phyloP scores from a whole-genome alignment of 345 rosid species.

The Capsella bursapastoris region DNA sequence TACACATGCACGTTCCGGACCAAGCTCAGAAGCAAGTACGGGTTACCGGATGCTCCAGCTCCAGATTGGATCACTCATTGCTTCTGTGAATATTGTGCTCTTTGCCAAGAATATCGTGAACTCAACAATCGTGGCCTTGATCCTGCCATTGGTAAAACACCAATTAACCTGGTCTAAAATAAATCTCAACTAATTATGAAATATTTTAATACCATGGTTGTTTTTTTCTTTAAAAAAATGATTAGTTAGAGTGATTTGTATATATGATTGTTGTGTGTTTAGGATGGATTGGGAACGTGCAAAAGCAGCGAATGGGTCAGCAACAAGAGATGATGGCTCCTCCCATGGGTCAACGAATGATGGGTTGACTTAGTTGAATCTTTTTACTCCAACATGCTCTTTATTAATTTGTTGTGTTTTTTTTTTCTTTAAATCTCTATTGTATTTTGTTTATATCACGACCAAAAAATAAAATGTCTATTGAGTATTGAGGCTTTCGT shows the following conservation, averaged over 20 bases:
- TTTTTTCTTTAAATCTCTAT: too few relatives aligned
- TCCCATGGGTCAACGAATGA: conserved; percentile 46
- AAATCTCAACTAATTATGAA: neutral
- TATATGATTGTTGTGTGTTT: neutral
- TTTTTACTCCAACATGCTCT: conserved; percentile 1
- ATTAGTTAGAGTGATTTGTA: neutral
- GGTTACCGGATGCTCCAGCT: conserved; percentile 58
- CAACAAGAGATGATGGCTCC: conserved; percentile 47
- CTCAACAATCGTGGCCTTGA: conserved; percentile 55
- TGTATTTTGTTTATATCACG: neutral
- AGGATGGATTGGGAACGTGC: conserved; percentile 46
- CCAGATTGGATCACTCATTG: conserved; percentile 54
- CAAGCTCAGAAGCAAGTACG: conserved; percentile 48
- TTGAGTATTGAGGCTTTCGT: neutral
- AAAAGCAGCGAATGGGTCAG: conserved; percentile 29
- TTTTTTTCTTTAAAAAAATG: too few relatives aligned
- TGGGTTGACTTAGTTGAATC: conserved; percentile 25
- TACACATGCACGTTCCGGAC: conserved; percentile 46
- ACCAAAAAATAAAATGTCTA: conserved; percentile 19
- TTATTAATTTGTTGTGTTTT: neutral
- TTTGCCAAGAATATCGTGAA: conserved; percentile 64
- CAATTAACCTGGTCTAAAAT: neutral
- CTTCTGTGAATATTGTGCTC: conserved; percentile 57
- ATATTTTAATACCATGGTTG: neutral
- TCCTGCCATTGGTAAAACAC: conserved; percentile 52